These are phyloP conservation scores for Kodamaea arcana DNA, from an alignment of 1,139 yeast species.

Conservation along the genomic window DNA sequence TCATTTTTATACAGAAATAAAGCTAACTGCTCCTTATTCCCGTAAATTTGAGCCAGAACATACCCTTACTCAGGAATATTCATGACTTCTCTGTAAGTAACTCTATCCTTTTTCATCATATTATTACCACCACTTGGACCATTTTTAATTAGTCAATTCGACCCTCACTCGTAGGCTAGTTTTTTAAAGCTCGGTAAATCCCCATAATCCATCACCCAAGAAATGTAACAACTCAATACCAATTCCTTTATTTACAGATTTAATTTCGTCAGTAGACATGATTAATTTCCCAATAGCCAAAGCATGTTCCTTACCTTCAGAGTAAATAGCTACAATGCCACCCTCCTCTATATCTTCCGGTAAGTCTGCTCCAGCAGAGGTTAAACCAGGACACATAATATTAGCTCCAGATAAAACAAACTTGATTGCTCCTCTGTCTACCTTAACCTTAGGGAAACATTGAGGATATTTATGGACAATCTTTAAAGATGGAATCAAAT, in stretches of 20 bases:
- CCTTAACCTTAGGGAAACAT: slow-evolving; percentile 81
- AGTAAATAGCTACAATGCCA: slow-evolving; percentile 73
- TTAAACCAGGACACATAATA: slow-evolving; percentile 96
- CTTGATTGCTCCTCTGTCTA: slow-evolving; percentile 95
- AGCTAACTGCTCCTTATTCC: too few species aligned
- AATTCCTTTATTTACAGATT: slow-evolving; percentile 77
- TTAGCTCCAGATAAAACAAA: slow-evolving; percentile 92
- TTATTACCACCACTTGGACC: too few species aligned
- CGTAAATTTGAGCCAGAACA: too few species aligned
- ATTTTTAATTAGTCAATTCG: too few species aligned
- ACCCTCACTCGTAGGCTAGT: too few species aligned
- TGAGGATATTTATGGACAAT: slow-evolving; percentile 80
- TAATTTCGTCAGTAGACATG: slow-evolving; percentile 90
- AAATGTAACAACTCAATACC: slow-evolving; percentile 85
- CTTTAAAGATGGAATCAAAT: slow-evolving; percentile 70
- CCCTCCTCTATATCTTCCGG: slow-evolving; percentile 71
- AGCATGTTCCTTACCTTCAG: slow-evolving; percentile 91
- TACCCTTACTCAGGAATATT: too few species aligned
- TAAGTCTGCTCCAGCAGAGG: slow-evolving; percentile 81
- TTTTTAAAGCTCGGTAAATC: slow-evolving; percentile 22
- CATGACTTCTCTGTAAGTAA: too few species aligned
- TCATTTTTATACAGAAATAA: too few species aligned
- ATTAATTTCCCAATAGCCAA: slow-evolving; percentile 82
- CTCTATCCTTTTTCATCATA: too few species aligned
- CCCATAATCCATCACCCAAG: slow-evolving; percentile 90